Evolutionary conservation across 371 early-diverging fungal genomes (phyloP), one percentile per base, ranked within the genome.

Genomic region (Mortierella sp.): DNA sequence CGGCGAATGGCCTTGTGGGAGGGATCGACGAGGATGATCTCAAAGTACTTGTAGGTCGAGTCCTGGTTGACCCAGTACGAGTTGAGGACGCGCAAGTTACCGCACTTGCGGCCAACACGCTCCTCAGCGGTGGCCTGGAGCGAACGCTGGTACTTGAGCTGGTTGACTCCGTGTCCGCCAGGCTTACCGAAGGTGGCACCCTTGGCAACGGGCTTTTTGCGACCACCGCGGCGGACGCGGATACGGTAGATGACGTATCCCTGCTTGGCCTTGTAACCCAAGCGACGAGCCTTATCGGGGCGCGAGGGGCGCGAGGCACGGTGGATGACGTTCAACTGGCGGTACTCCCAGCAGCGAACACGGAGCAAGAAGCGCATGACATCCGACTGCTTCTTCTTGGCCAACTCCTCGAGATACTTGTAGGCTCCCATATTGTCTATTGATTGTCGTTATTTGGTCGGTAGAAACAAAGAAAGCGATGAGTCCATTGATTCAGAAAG

Each of bases 11-110:
- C 95, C 88, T 93, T 92, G 92, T 97, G 97, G 54, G 82, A 79
- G 72, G 98, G 97, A 83, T 99, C 98, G 70, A 99, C 98, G 58
- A 95, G 89, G 84, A 99, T 99, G 78, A 98, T 97, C 85, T 99
- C 99, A 83, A 84, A 99, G 92, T 92, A 97, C 90, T 99, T 99
- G 93, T 92, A 98, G 76, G 95, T 94, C 63, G 96, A 85, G 86
- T 99, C 99, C 87, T 94, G 91, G 93, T 97, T 97, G 61, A 99
- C 92, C 99, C 98, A 97, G 94, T 99, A 99, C 59, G 95, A 95
- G 93, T 96, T 98, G 60, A 99, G 87, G 50, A 99, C 95, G 68
- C 99, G 92, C 72, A 99, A 84, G 88, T 95, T 95, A 63, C 88
- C 89, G 85, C 95, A 95, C 82, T 90, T 92, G 81, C 93, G 90